Conservation (phyloP, 225 moss, liverwort and hornwort genomes). For the Bryum argenteum region DNA sequence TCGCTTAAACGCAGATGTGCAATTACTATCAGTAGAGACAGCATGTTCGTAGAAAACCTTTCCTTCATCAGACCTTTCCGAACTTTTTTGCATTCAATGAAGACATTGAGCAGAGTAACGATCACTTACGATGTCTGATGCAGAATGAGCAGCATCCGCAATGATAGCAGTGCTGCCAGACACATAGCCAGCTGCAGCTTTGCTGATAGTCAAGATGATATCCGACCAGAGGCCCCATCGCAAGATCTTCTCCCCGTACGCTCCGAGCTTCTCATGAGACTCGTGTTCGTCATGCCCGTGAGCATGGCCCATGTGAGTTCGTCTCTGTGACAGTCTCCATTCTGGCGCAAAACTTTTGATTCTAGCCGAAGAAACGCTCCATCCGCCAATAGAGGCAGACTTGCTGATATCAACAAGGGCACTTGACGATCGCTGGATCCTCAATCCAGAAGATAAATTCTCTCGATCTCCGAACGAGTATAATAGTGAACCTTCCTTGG, state of each 20-base stretch:
- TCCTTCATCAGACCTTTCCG: neutral
- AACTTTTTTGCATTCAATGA: neutral
- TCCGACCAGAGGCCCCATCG: conserved; percentile 65
- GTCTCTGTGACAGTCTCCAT: conserved; percentile 22
- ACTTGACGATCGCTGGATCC: neutral
- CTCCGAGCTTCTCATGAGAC: conserved; percentile 38
- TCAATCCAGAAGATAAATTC: neutral
- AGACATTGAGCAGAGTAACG: neutral
- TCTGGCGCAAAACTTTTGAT: conserved; percentile 13
- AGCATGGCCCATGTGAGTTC: conserved; percentile 62
- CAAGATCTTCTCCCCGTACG: conserved; percentile 52
- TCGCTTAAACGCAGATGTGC: neutral
- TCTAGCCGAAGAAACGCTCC: conserved; percentile 7
- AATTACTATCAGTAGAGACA: neutral
- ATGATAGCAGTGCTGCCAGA: conserved; percentile 71
- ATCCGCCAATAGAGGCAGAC: neutral
- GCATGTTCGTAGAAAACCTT: neutral
- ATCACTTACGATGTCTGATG: conserved; percentile 63
- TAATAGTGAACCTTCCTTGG: neutral
- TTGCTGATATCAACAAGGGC: neutral
- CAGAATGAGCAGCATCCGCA: conserved; percentile 79
- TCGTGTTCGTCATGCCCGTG: conserved; percentile 37
- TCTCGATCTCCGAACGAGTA: neutral
- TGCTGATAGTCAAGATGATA: conserved; percentile 57
- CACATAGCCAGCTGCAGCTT: conserved; percentile 63